phyloP scores from a whole-genome alignment of 352 stramenopile species.

The Saprolegnia diclina region DNA sequence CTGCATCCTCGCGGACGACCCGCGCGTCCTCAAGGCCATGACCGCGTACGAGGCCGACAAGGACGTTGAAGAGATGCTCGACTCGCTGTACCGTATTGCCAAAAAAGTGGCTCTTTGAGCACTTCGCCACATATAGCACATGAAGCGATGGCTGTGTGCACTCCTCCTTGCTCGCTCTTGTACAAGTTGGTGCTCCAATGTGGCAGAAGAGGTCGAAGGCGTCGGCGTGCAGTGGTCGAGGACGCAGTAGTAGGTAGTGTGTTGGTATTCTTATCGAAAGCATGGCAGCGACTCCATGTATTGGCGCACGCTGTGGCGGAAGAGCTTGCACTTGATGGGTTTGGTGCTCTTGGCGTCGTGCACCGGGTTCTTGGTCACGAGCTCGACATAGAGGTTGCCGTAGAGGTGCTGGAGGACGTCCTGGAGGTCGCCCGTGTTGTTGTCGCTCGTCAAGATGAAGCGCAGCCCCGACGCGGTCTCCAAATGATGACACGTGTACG shows the following conservation, averaged over 20 bases:
- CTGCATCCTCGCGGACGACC: constrained; percentile 72
- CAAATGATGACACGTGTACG: constrained; percentile 89
- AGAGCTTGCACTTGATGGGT: constrained; percentile 71
- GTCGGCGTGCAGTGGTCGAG: too few species aligned
- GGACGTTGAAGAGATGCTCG: constrained; percentile 81
- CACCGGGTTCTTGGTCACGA: constrained; percentile 86
- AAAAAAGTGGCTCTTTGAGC: constrained; percentile 30
- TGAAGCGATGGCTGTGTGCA: too few species aligned
- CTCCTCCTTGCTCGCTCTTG: too few species aligned
- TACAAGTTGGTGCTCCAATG: too few species aligned
- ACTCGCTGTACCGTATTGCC: constrained; percentile 71
- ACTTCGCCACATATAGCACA: neutral
- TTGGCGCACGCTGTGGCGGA: constrained; percentile 58
- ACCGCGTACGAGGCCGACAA: constrained; percentile 76
- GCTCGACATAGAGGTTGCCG: constrained; percentile 84
- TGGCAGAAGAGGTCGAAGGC: too few species aligned
- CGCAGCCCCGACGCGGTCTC: constrained; percentile 84
- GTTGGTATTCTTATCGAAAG: constrained; percentile 41
- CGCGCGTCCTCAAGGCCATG: constrained; percentile 69
- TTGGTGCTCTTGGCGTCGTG: constrained; percentile 69
- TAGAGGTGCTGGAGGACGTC: constrained; percentile 84
- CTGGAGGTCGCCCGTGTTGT: constrained; percentile 73
- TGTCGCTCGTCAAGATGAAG: constrained; percentile 90
- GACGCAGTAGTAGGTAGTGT: neutral
- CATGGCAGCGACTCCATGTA: constrained; percentile 71